These are phyloP conservation scores for Penicillium sp. DNA, from an alignment of 2,329 filamentous ascomycete genomes.

Conservation along the genomic window DNA sequence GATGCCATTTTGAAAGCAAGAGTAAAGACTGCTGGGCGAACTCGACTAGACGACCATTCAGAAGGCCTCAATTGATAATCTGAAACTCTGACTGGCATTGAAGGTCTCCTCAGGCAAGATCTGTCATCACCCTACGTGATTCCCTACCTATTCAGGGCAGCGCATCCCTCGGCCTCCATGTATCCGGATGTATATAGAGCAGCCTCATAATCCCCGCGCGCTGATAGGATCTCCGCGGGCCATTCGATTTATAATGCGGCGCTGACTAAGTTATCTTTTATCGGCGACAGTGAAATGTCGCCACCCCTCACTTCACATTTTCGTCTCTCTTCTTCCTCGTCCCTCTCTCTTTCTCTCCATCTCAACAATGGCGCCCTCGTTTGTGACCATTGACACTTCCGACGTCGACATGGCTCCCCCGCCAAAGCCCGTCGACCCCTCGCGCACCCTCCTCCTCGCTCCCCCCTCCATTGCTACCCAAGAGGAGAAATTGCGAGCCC, in stretches of 20 bases:
- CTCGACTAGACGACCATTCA: not conserved
- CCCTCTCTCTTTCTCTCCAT: not conserved
- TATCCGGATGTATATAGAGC: too few species aligned
- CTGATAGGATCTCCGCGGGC: constrained; percentile 5
- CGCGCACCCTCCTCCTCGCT: constrained; percentile 76
- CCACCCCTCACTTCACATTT: constrained; percentile 23
- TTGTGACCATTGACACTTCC: constrained; percentile 56
- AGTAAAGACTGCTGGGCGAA: not conserved
- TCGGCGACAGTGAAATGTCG: constrained; percentile 19
- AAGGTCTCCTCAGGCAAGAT: not conserved
- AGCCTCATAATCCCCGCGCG: constrained; percentile 10
- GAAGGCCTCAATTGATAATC: constrained; percentile 3
- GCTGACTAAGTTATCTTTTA: constrained; percentile 25
- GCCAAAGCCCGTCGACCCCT: constrained; percentile 28
- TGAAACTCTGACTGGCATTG: not conserved
- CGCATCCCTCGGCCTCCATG: constrained; percentile 1
- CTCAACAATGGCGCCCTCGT: constrained; percentile 27
- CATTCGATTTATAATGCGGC: constrained; percentile 15
- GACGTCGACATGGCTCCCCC: constrained; percentile 46
- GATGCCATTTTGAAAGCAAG: not conserved
- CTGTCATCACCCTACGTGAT: constrained; percentile 1
- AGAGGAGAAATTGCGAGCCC: constrained; percentile 68
- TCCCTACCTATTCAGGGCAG: constrained; percentile 5
- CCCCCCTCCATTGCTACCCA: constrained; percentile 86
- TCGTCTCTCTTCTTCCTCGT: constrained; percentile 3